These are phyloP conservation scores for Phytopythium kandeliae DNA, from an alignment of 352 stramenopile species.

Conservation along the genomic window DNA sequence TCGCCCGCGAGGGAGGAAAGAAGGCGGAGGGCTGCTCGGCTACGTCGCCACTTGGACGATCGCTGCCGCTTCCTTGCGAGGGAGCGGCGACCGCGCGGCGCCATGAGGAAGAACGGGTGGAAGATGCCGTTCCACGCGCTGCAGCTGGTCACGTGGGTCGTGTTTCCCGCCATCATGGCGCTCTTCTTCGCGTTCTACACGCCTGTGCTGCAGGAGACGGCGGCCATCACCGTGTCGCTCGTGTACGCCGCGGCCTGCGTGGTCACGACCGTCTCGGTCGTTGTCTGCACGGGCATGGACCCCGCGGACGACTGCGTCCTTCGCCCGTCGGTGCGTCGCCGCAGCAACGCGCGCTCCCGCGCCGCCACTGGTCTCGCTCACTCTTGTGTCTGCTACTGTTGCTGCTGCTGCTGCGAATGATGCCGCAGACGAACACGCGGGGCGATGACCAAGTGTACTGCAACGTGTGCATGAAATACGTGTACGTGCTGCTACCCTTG, in stretches of 20 bases:
- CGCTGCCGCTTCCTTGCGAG: not conserved
- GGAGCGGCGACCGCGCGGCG: not conserved
- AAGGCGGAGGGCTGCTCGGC: not conserved
- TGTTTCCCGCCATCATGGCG: conserved; percentile 74
- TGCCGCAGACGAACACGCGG: conserved; percentile 14
- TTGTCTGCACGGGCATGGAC: conserved; percentile 62
- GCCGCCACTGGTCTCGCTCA: too few relatives aligned
- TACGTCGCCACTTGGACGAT: not conserved
- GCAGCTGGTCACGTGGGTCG: conserved; percentile 76
- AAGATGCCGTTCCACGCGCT: conserved; percentile 76
- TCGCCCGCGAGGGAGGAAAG: not conserved
- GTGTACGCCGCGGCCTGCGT: conserved; percentile 49
- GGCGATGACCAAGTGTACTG: conserved; percentile 69
- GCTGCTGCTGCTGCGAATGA: too few relatives aligned
- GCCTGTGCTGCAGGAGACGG: conserved; percentile 45
- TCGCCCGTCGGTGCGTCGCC: conserved; percentile 49
- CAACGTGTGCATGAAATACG: conserved; percentile 86
- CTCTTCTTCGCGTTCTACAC: conserved; percentile 83
- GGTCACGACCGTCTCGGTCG: conserved; percentile 47
- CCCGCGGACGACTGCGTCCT: conserved; percentile 74
- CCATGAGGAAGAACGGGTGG: conserved; percentile 76
- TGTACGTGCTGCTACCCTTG: conserved; percentile 40
- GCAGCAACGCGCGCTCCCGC: too few relatives aligned
- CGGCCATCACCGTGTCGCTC: conserved; percentile 43
- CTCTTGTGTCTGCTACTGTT: too few relatives aligned